phyloP scores from a whole-genome alignment of 768 basidiomycete species.

The Hirschioporus abietinus region DNA sequence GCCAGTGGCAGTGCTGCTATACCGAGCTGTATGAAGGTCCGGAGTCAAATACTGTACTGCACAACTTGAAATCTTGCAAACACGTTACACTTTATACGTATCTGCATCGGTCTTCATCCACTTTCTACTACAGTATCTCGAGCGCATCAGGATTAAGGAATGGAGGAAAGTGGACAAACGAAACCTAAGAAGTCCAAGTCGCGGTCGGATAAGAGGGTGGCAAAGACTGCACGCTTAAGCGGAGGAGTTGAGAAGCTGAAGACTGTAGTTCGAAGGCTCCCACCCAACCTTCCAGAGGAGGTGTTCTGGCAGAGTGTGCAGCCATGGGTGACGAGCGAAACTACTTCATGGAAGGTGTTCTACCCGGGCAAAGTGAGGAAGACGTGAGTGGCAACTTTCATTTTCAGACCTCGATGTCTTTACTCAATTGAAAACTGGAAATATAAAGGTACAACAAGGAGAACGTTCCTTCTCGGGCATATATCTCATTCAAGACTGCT shows the following conservation, averaged over 20 bases:
- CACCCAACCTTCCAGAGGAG: conserved; percentile 87
- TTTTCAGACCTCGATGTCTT: background rate
- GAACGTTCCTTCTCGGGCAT: conserved; percentile 82
- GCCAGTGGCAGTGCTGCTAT: background rate
- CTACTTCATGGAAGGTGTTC: conserved; percentile 60
- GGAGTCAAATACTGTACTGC: too few relatives aligned
- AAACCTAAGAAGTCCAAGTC: conserved; percentile 4
- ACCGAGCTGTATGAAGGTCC: too few relatives aligned
- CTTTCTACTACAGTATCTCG: background rate
- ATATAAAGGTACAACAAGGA: conserved; percentile 83
- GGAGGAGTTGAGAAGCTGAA: conserved; percentile 62
- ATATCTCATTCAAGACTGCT: conserved; percentile 81
- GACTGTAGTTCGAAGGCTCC: conserved; percentile 80
- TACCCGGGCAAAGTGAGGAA: conserved; percentile 65
- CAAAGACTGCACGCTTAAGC: background rate
- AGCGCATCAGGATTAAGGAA: background rate
- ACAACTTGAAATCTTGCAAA: too few relatives aligned
- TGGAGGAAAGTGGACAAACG: background rate
- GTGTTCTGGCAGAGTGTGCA: conserved; percentile 92
- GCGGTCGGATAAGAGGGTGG: background rate
- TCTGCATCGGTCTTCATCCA: background rate
- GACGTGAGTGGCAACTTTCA: conserved; percentile 39
- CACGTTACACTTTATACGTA: too few relatives aligned
- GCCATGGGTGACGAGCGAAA: conserved; percentile 76
- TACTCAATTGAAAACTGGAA: background rate